Percentiles rank a stretch among this genome's conserved stretches.
Evolutionary conservation across 2,329 filamentous ascomycete genomes (phyloP).

Genomic region (Beauveria sp.): DNA sequence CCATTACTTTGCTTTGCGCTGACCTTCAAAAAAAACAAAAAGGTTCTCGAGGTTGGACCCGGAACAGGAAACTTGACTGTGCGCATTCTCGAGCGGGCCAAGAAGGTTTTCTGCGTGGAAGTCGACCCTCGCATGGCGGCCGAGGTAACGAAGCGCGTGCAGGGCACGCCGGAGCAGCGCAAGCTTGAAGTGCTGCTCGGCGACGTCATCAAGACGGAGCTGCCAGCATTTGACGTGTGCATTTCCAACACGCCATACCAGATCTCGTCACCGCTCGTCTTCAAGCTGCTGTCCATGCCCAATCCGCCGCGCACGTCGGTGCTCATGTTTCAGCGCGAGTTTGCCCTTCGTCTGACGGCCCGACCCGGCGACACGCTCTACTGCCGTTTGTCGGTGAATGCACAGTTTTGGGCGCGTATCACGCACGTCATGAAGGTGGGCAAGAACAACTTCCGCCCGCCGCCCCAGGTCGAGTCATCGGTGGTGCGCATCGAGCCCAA

Average conservation of each 20-base stretch:
- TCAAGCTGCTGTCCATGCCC: conserved; percentile 75
- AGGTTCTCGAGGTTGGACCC: conserved; percentile 70
- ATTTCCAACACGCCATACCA: conserved; percentile 64
- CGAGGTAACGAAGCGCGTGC: conserved; percentile 88
- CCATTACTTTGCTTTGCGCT: too few species aligned
- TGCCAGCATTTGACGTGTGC: conserved; percentile 72
- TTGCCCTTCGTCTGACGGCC: conserved; percentile 82
- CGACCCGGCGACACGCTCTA: conserved; percentile 84
- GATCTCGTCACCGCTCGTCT: conserved; percentile 88
- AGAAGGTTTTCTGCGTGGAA: conserved; percentile 77
- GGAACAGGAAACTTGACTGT: conserved; percentile 87
- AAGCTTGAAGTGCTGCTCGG: conserved; percentile 82
- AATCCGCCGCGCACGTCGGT: conserved; percentile 77
- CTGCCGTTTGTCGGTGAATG: conserved; percentile 83
- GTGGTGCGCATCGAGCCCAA: conserved; percentile 89
- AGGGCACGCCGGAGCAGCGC: conserved; percentile 77
- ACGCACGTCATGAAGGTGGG: conserved; percentile 86
- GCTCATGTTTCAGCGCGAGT: conserved; percentile 96
- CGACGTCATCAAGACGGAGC: conserved; percentile 76
- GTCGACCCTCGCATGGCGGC: conserved; percentile 95
- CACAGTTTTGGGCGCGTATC: conserved; percentile 71
- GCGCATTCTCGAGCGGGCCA: conserved; percentile 79
- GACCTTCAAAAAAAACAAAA: too few species aligned
- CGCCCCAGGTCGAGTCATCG: conserved; percentile 84
- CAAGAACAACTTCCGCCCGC: conserved; percentile 92